Percentiles rank a stretch among this genome's conserved stretches.
Conservation (phyloP, 305 asterid species). For the Nicotiana rustica region DNA sequence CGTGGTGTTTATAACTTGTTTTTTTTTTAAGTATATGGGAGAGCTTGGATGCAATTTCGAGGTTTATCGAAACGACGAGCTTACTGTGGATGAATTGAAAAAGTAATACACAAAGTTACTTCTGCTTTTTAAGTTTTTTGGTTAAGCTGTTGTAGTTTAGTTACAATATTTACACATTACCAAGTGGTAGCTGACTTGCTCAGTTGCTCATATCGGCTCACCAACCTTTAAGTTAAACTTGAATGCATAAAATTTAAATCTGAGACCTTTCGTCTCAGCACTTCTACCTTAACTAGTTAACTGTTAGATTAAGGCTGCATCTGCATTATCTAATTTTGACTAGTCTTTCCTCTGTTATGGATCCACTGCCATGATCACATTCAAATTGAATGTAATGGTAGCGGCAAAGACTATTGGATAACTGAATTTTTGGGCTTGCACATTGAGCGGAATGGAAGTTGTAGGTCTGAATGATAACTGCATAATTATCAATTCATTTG, state of each 20-base stretch:
- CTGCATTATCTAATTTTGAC: not conserved
- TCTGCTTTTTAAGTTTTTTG: not conserved
- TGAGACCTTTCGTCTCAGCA: not conserved
- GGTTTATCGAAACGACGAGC: slow-evolving; percentile 93
- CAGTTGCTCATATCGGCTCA: not conserved
- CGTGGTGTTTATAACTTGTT: not conserved
- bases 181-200: not conserved
- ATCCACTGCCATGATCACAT: not conserved
- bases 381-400: not conserved
- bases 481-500: not conserved
- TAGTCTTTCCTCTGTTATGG: not conserved
- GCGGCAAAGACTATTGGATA: not conserved
- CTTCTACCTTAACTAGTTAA: not conserved
- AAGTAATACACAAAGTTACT: slow-evolving; percentile 48
- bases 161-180: not conserved
- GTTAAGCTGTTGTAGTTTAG: not conserved
- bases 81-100: slow-evolving; percentile 76
- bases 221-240: not conserved
- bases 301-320: slow-evolving; percentile 13
- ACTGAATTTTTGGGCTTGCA: slow-evolving; percentile 1
- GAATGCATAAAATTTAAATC: not conserved
- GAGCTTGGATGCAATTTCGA: slow-evolving; percentile 84
- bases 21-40: slow-evolving; percentile 71
- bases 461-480: slow-evolving; percentile 8
- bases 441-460: not conserved